Evolutionary conservation across 2,329 filamentous ascomycete species (phyloP).

Genomic region (Diaporthe helianthi): DNA sequence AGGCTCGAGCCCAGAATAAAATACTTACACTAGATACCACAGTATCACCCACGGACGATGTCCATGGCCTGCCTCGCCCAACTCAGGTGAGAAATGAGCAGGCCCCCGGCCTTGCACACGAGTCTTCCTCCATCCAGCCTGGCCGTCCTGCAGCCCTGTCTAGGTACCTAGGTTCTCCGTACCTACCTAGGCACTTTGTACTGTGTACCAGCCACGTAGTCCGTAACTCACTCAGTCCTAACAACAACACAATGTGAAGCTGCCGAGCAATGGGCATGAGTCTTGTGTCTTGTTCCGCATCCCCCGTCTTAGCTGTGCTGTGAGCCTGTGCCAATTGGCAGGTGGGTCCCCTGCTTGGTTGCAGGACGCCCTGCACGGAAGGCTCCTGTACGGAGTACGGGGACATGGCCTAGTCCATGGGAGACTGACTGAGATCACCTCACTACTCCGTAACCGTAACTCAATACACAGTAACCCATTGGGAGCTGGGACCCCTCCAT

Average conservation of each 20-base stretch:
- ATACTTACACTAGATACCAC: too few species aligned
- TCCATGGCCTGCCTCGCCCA: constrained; percentile 4
- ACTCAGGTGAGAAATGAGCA: constrained; percentile 18
- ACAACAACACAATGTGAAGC: constrained; percentile 3
- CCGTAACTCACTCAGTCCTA: too few species aligned
- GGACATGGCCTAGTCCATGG: neutral
- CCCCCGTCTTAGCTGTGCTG: constrained; percentile 5
- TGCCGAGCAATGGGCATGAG: neutral
- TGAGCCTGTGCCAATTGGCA: constrained; percentile 17
- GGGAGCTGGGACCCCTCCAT: constrained; percentile 29
- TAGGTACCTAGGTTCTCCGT: too few species aligned
- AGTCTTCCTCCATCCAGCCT: constrained; percentile 7
- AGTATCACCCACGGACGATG: constrained; percentile 22
- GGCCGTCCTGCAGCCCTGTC: too few species aligned
- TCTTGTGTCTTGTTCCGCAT: neutral
- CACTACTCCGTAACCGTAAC: too few species aligned
- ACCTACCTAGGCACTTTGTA: too few species aligned
- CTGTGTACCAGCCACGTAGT: too few species aligned
- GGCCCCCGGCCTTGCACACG: neutral
- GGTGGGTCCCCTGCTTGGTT: constrained; percentile 22
- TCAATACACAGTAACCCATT: too few species aligned
- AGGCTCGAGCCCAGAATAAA: neutral
- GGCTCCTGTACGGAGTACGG: neutral
- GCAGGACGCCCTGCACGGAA: constrained; percentile 11
- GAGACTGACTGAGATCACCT: constrained; percentile 8